Base-by-base conservation (phyloP, 2,329 filamentous ascomycete species). In the Monilinia vaccinii-corymbosi region DNA sequence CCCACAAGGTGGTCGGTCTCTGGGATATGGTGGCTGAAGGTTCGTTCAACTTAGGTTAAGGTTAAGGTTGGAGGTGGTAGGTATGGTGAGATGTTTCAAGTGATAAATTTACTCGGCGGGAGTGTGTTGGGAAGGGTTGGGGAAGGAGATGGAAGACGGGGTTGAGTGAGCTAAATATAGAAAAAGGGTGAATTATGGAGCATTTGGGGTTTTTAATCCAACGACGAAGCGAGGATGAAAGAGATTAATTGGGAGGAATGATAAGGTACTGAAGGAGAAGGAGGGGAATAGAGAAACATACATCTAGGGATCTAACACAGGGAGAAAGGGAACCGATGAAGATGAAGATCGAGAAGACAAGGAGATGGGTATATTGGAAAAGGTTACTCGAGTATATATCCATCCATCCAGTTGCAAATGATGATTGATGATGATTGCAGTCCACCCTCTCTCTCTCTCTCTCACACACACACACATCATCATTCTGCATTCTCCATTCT, bases 191-290 rank as follows among this genome's bases (percentile, higher is more conserved):
- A 46, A 58, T 4, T 66, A 67, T 8, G 79, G 79, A 0, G 76
- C 79, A 11, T 63, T 81, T 25, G 60, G 69, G 1, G 80, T 78
- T 63, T 70, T 81, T 46, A 80, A 81, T 62, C 79, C 79, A 5
- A 82, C 79, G 46, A 56, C 60, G 63, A 60, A 68, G 68, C 60
- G 60, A 23, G 61, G n/a, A n/a, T n/a, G n/a, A n/a, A 56, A 46
- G 53, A 61, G n/a, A 44, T 64, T 16, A n/a, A 58, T 31, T 51
- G 50, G 36, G 36, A 23, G 11, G 9, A 11, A 34, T 34, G 32
- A 34, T 34, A 11, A 8, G 32, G 9, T 34, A 3, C 32, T 34
- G 32, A 34, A 11, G 9, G 18, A 6, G 32, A 9, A n/a, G 23
- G 3, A 10, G 18, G 46, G 9, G 31, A 60, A 61, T 44, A 50